These are phyloP conservation scores for Entomophthora muscae DNA, from an alignment of 371 early-diverging fungal species.

Conservation along the genomic window DNA sequence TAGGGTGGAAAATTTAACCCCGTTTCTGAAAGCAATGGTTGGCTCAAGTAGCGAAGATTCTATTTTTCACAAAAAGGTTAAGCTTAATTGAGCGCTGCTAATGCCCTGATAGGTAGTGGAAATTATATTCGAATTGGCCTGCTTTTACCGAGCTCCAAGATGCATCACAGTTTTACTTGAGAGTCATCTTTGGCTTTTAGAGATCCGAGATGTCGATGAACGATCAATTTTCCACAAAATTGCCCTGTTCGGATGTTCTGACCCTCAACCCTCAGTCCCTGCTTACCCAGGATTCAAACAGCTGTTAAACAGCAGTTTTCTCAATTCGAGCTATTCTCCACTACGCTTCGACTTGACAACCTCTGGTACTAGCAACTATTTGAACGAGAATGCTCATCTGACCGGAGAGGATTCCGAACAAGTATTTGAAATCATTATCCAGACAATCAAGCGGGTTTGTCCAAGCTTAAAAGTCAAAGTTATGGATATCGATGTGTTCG, in stretches of 20 bases:
- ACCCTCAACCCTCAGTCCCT: background rate
- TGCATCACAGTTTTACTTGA: background rate
- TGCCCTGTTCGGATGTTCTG: slow-evolving; percentile 22
- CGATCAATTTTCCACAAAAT: slow-evolving; percentile 41
- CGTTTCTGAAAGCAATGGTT: background rate
- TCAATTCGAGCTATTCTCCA: background rate
- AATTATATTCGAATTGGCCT: background rate
- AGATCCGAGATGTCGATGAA: slow-evolving; percentile 32
- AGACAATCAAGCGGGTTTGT: slow-evolving; percentile 11
- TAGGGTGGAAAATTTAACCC: background rate
- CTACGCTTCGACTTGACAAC: background rate
- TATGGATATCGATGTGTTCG: slow-evolving; percentile 16
- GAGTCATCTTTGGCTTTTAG: background rate
- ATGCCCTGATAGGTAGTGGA: background rate
- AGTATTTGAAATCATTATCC: slow-evolving; percentile 16
- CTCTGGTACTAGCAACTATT: background rate
- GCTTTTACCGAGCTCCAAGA: background rate
- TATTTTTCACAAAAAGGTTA: background rate
- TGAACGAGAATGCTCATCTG: background rate
- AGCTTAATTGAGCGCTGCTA: background rate
- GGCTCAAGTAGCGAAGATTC: background rate
- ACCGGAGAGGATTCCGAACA: slow-evolving; percentile 16
- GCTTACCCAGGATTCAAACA: background rate
- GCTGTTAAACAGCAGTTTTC: background rate
- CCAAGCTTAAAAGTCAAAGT: background rate